Percentiles rank a stretch among this genome's conserved stretches.
Evolutionary conservation across 2,329 filamentous ascomycete species (phyloP).

Genomic region (Acarospora socialis): DNA sequence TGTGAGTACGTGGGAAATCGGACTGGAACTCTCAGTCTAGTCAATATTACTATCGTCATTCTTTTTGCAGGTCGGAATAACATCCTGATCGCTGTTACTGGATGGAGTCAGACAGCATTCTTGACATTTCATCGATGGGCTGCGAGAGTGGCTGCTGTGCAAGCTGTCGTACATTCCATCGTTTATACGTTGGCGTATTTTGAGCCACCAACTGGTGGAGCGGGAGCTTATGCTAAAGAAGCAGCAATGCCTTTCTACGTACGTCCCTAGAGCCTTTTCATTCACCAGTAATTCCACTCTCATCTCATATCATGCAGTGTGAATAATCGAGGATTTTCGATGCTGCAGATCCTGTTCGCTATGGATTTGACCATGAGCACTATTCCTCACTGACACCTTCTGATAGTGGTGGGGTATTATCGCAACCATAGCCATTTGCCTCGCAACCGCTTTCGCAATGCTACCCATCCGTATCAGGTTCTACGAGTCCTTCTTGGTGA

Average conservation of each 20-base stretch:
- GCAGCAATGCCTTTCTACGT: too few species aligned
- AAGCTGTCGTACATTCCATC: slow-evolving; percentile 19
- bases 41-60: slow-evolving; percentile 18
- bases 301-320: too few species aligned
- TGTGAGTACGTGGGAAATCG: slow-evolving; percentile 19
- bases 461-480: slow-evolving; percentile 17
- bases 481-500: slow-evolving; percentile 25
- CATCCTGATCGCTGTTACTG: slow-evolving; percentile 24
- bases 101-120: slow-evolving; percentile 26
- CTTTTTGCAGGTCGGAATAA: slow-evolving; percentile 27
- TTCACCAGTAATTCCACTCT: too few species aligned
- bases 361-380: too few species aligned
- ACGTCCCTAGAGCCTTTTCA: too few species aligned
- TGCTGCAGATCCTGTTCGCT: too few species aligned
- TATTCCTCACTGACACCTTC: too few species aligned
- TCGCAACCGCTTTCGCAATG: slow-evolving; percentile 18
- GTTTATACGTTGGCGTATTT: too few species aligned
- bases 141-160: slow-evolving; percentile 15
- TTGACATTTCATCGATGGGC: slow-evolving; percentile 25
- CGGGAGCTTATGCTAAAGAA: background rate
- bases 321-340: too few species aligned
- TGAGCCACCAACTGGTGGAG: background rate
- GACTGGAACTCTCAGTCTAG: slow-evolving; percentile 21
- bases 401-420: slow-evolving; percentile 24
- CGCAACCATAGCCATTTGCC: slow-evolving; percentile 19